Evolutionary conservation across 2,329 filamentous ascomycete species (phyloP).

Genomic region (Trichoderma semiorbis): DNA sequence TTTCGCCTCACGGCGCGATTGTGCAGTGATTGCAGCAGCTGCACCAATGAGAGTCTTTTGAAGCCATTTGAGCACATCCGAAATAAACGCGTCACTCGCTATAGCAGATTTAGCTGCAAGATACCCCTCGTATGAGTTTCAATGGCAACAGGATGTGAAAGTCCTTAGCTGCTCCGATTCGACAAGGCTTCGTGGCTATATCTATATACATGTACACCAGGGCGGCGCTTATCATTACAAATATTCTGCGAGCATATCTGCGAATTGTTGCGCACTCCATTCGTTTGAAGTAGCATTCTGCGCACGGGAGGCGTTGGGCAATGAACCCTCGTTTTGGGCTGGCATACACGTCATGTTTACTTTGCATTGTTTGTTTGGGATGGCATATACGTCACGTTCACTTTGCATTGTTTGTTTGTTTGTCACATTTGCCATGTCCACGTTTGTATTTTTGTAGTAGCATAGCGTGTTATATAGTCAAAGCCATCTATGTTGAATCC

Average conservation of each 20-base stretch:
- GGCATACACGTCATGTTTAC: not conserved
- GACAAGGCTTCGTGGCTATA: not conserved
- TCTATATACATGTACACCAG: not conserved
- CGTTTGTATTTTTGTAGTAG: not conserved
- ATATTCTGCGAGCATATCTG: not conserved
- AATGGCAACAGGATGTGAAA: not conserved
- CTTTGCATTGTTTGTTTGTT: not conserved
- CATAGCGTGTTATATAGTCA: not conserved
- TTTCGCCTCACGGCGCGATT: not conserved
- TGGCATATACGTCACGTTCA: not conserved
- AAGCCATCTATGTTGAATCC: not conserved
- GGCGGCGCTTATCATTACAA: not conserved
- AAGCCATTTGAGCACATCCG: conserved; percentile 4
- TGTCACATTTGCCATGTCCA: not conserved
- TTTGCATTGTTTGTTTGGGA: not conserved
- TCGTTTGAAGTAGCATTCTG: not conserved
- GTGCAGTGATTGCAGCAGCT: not conserved
- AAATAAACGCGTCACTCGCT: not conserved
- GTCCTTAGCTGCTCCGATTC: not conserved
- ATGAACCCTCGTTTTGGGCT: not conserved
- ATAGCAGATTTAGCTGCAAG: not conserved
- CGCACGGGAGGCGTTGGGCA: not conserved
- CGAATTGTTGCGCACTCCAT: not conserved
- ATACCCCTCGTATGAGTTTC: not conserved
- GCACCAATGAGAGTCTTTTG: not conserved